Evolutionary conservation across 225 moss, liverwort and hornwort genomes (phyloP), one percentile per base, ranked within the genome.

Genomic region (Physcomitrellopsis africana): DNA sequence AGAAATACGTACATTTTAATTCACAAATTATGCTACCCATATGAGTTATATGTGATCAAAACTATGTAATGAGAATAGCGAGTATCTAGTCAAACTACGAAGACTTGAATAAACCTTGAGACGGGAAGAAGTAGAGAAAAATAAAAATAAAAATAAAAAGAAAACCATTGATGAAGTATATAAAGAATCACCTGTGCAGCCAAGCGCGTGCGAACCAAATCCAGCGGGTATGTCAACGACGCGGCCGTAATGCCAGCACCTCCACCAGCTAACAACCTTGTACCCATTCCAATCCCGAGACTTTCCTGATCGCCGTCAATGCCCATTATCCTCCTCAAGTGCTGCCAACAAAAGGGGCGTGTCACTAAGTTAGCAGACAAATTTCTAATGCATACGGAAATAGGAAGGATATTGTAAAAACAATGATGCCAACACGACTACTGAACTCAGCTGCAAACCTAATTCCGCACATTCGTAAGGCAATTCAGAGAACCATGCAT

Each of bases 191-290:
- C 93, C 86, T 94, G 93, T 32, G 93, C 91, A 54, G 93, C 90
- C 85, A 94, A 80, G 26, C 93, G 91, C 41, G 93, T 94, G 32
- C 93, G 84, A 75, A 94, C 91, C 60, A 94, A 78, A 82, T 94
- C 93, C 69, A 94, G 76, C 19, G 93, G 93, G 67, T 94, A 94
- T 7, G 93, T 94, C 85, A 94, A 65, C 24, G 93, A 80, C 46
- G 93, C 93, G 63, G 93, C 93, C 51, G 93, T 94, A 52, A 90
- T 83, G 53, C 93, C 93, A 47, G 93, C 91, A 66, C 86, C 91
- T 73, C 93, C 93, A 64, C 93, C 93, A 72, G 93, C 93, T 54
- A 88, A 3, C 55, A 94, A 84, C 67, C 88, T 84, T 37, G 93
- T 94, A 26, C 89, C 85, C 91, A 94, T 91, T 59, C 86, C 89